These are phyloP conservation scores for Xylariales sp. DNA, from an alignment of 2,329 filamentous ascomycete genomes.

Conservation along the genomic window DNA sequence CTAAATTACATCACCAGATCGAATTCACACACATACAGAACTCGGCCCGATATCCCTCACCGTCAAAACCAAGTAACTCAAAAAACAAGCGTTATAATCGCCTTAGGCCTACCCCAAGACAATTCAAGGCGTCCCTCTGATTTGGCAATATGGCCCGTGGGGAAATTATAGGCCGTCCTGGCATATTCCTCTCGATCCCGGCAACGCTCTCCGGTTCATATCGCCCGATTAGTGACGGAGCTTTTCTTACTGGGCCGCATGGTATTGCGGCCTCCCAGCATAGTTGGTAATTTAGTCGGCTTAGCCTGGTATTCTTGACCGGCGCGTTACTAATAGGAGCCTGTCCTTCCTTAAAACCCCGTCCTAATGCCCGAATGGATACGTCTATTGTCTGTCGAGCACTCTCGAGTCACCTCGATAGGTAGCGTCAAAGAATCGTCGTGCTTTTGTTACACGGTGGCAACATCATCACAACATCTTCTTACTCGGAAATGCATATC, in stretches of 20 bases:
- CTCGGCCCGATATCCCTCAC: conserved; percentile 27
- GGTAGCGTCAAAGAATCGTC: neutral
- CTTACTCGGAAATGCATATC: conserved; percentile 39
- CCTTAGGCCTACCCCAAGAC: neutral
- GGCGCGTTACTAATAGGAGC: neutral
- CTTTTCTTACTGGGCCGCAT: conserved; percentile 8
- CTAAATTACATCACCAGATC: conserved; percentile 27
- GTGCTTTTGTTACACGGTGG: conserved; percentile 19
- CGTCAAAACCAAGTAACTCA: neutral
- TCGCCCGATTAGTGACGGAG: conserved; percentile 16
- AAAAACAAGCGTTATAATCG: neutral
- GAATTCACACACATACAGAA: conserved; percentile 4
- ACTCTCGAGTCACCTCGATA: neutral
- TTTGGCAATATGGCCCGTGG: neutral
- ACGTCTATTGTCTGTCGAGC: neutral
- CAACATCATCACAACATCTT: conserved; percentile 4
- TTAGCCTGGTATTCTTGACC: neutral
- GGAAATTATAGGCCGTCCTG: neutral
- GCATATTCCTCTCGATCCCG: neutral
- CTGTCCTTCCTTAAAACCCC: neutral
- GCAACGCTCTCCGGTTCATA: conserved; percentile 8
- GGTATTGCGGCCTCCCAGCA: neutral
- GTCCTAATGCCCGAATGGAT: neutral
- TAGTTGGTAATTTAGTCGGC: conserved; percentile 14
- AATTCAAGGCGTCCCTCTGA: neutral